Base-by-base conservation (phyloP, 495 filamentous ascomycete species). In the Podospora comata region DNA sequence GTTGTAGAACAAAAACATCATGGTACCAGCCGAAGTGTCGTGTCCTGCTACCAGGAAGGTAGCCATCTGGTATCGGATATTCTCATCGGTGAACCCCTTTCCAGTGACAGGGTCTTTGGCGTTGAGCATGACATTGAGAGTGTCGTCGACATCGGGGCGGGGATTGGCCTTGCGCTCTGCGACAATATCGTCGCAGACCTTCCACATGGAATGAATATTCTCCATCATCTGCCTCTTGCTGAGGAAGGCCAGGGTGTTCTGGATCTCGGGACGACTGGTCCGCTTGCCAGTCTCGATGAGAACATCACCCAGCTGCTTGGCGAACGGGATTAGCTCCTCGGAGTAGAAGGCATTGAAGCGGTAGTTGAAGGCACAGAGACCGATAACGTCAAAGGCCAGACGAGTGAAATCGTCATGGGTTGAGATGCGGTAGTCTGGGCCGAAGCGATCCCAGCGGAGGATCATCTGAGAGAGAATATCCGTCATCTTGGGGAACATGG, bases 341-440 rank as follows among this genome's bases (percentile, higher is more conserved):
- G 82, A 80, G 70, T 92, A 92, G 75, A 89, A 92, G 13, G 85
- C 88, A 72, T 93, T 93, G 81, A 93, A 93, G 19, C 91, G 86
- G 57, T 82, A 88, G 32, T 85, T 87, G 89, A 93, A 91, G 0
- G 90, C 79, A 71, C 89, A 92, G 15, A 93, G 82, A 4, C 88
- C 88, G 23, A 93, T 85, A 0, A 89, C 89, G 70, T 94, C 90
- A 15, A 94, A 82, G 2, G 89, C 89, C 54, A 94, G 76, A 11
- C 90, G 85, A 2, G 91, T 93, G 67, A 93, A 92, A 75, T 92
- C 89, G n/a, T 89, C 89, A 0, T 86, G 82, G 1, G 86, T 85
- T 28, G 78, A 76, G 69, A 93, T 91, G 19, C 82, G 78, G 19
- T 82, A 69, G 3, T 79, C 71, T 0, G 86, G 75, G 0, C 90